phyloP scores from a whole-genome alignment of 2,329 filamentous ascomycete genomes.

The Neophaeococcomyces mojaviensis region DNA sequence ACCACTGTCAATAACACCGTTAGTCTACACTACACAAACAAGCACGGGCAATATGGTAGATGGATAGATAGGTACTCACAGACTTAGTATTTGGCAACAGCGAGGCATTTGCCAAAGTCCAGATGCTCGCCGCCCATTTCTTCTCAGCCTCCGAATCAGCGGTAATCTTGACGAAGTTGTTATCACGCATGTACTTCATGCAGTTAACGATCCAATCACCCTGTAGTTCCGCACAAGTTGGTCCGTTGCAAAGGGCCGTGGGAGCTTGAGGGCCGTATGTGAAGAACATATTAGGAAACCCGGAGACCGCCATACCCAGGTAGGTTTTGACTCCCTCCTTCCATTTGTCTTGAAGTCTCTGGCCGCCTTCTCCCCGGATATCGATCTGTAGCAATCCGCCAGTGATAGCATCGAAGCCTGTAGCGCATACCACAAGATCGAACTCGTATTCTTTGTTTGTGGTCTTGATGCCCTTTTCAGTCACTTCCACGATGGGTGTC shows the following conservation, averaged over 20 bases:
- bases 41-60: too few species aligned
- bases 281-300: slow-evolving; percentile 44
- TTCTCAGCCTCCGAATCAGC: slow-evolving; percentile 5
- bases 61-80: too few species aligned
- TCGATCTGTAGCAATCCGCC: slow-evolving; percentile 34
- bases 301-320: slow-evolving; percentile 34
- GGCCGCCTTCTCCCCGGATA: slow-evolving; percentile 33
- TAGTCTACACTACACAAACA: too few species aligned
- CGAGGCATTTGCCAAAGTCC: neutral
- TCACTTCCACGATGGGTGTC: slow-evolving; percentile 36
- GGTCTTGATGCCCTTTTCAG: slow-evolving; percentile 33
- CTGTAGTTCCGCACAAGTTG: slow-evolving; percentile 48
- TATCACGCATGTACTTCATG: slow-evolving; percentile 7
- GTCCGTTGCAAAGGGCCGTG: slow-evolving; percentile 50
- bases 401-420: slow-evolving; percentile 38
- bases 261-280: slow-evolving; percentile 50
- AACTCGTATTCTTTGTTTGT: slow-evolving; percentile 27
- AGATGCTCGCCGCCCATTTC: slow-evolving; percentile 4
- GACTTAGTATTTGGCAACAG: neutral
- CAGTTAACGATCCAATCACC: slow-evolving; percentile 40
- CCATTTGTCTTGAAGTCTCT: slow-evolving; percentile 30
- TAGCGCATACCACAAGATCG: slow-evolving; percentile 36
- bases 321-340: slow-evolving; percentile 30
- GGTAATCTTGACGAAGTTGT: slow-evolving; percentile 8
- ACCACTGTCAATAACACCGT: slow-evolving; percentile 36